Evolutionary conservation across 129 eudicot genomes (phyloP).

Genomic region (Apium graveolens): DNA sequence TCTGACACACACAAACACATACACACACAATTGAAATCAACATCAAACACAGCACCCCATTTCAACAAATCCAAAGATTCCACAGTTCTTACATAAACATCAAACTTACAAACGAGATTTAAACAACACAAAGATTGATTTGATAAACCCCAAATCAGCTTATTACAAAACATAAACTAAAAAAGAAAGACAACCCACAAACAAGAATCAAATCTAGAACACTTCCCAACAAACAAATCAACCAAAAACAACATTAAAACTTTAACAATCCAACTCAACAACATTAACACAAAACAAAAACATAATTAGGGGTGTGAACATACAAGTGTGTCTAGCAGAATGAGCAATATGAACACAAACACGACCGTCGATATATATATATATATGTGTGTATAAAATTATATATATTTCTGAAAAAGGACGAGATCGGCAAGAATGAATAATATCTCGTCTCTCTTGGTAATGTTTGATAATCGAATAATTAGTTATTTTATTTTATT

Average conservation of each 20-base stretch:
- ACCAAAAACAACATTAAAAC: neutral
- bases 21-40: neutral
- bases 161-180: neutral
- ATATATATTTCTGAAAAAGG: too few relatives aligned
- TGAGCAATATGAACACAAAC: neutral
- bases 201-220: neutral
- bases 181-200: neutral
- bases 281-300: neutral
- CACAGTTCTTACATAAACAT: neutral
- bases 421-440: slow-evolving; percentile 5
- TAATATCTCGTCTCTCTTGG: neutral
- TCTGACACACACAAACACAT: neutral
- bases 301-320: neutral
- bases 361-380: neutral
- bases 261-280: neutral
- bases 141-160: neutral
- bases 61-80: neutral
- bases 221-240: neutral
- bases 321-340: neutral
- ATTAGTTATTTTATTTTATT: neutral
- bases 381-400: neutral
- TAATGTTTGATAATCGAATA: neutral
- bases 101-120: neutral
- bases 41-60: neutral
- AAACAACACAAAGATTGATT: neutral